phyloP scores from a whole-genome alignment of 495 filamentous ascomycete genomes.

The Lentithecium fluviatile region DNA sequence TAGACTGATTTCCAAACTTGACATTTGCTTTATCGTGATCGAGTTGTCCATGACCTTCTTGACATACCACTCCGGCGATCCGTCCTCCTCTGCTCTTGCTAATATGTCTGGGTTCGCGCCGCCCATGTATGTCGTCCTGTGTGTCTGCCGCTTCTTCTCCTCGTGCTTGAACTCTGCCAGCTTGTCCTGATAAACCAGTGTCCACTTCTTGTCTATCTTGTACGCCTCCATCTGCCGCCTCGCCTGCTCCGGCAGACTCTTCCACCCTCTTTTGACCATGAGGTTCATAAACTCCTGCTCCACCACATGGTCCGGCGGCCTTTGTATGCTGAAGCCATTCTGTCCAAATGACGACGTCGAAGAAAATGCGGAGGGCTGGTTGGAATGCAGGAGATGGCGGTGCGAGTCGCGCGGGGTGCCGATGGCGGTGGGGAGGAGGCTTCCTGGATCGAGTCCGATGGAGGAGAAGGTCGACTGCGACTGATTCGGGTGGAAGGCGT shows the following conservation, averaged over 20 bases:
- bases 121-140: slow-evolving; percentile 60
- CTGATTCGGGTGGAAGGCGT: slow-evolving; percentile 30
- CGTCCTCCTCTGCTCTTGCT: slow-evolving; percentile 82
- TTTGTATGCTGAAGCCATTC: slow-evolving; percentile 63
- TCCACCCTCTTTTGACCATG: slow-evolving; percentile 97
- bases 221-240: slow-evolving; percentile 94
- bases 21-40: slow-evolving; percentile 86
- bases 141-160: slow-evolving; percentile 77
- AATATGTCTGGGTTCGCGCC: slow-evolving; percentile 59
- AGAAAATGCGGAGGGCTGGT: slow-evolving; percentile 45
- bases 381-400: slow-evolving; percentile 29
- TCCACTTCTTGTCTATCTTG: slow-evolving; percentile 93
- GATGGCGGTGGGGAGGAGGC: slow-evolving; percentile 29
- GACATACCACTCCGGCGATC: slow-evolving; percentile 97
- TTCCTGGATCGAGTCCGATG: slow-evolving; percentile 32
- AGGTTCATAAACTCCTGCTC: slow-evolving; percentile 88
- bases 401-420: slow-evolving; percentile 31
- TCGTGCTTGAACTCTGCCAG: slow-evolving; percentile 91
- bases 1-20: slow-evolving; percentile 87
- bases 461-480: slow-evolving; percentile 38
- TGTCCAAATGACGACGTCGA: slow-evolving; percentile 52
- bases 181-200: slow-evolving; percentile 90
- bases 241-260: slow-evolving; percentile 93
- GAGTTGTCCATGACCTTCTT: slow-evolving; percentile 94
- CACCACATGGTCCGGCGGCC: slow-evolving; percentile 77